phyloP scores from a whole-genome alignment of 225 moss, liverwort and hornwort genomes.

The Marchantia paleacea region DNA sequence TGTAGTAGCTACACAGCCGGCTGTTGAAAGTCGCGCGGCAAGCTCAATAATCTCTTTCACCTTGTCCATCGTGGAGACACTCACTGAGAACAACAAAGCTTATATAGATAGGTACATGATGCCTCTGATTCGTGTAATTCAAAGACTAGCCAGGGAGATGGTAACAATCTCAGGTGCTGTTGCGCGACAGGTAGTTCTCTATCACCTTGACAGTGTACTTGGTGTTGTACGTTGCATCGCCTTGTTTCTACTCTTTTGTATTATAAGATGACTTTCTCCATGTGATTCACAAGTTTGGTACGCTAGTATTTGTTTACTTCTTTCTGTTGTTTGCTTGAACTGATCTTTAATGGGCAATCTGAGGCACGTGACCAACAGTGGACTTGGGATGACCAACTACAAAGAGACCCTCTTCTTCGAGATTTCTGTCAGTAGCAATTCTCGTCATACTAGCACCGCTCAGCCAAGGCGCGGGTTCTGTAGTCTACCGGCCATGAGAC shows the following conservation, averaged over 20 bases:
- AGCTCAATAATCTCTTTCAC: conserved; percentile 73
- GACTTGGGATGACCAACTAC: too few relatives aligned
- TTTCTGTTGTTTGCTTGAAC: neutral
- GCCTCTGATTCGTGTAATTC: conserved; percentile 83
- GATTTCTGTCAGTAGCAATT: too few relatives aligned
- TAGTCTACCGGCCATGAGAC: too few relatives aligned
- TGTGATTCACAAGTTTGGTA: neutral
- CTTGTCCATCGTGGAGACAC: conserved; percentile 79
- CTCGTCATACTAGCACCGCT: too few relatives aligned
- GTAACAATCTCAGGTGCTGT: conserved; percentile 64
- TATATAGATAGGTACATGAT: conserved; percentile 91
- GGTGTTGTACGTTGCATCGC: too few relatives aligned
- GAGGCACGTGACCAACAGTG: too few relatives aligned
- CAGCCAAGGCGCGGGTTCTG: too few relatives aligned
- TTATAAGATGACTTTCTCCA: too few relatives aligned
- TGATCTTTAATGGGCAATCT: too few relatives aligned
- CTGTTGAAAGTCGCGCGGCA: conserved; percentile 64
- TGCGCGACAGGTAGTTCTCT: conserved; percentile 65
- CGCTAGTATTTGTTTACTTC: neutral
- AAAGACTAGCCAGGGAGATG: conserved; percentile 90
- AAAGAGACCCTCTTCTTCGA: too few relatives aligned
- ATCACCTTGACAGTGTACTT: neutral
- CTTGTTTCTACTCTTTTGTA: too few relatives aligned
- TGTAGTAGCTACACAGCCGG: conserved; percentile 63
- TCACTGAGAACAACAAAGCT: conserved; percentile 76